phyloP scores from a whole-genome alignment of 306 rosid species.

The Hippophae rhamnoides region DNA sequence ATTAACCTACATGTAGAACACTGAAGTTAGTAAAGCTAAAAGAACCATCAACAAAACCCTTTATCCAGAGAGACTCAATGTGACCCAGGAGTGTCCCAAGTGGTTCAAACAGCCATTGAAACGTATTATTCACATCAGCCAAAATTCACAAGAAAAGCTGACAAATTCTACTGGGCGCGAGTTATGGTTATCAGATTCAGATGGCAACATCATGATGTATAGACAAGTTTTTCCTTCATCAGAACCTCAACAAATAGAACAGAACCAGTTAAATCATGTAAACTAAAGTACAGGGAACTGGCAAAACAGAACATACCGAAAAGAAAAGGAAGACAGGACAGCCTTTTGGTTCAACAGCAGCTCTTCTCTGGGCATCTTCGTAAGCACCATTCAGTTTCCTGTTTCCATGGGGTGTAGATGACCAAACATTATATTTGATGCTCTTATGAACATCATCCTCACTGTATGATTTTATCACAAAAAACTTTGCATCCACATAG shows the following conservation, averaged over 20 bases:
- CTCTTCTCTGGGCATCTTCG: constrained; percentile 63
- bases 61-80: too few species aligned
- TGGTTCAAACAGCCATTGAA: too few species aligned
- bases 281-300: background rate
- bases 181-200: too few species aligned
- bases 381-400: constrained; percentile 65
- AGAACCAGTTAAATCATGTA: too few species aligned
- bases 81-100: too few species aligned
- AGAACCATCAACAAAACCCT: background rate
- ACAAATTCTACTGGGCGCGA: too few species aligned
- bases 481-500: constrained; percentile 64
- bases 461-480: constrained; percentile 88
- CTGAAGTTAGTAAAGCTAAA: constrained; percentile 2
- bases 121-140: too few species aligned
- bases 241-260: too few species aligned
- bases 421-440: constrained; percentile 91
- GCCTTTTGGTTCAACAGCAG: constrained; percentile 48
- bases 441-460: constrained; percentile 99
- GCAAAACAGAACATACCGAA: constrained; percentile 47
- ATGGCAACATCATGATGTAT: too few species aligned
- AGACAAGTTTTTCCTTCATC: too few species aligned
- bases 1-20: constrained; percentile 51
- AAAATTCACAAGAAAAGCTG: too few species aligned
- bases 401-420: constrained; percentile 93
- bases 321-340: constrained; percentile 77